Evolutionary conservation across 257 asterid genomes (phyloP), one percentile per base, ranked within the genome.

Genomic region (Forsythia suspensa): DNA sequence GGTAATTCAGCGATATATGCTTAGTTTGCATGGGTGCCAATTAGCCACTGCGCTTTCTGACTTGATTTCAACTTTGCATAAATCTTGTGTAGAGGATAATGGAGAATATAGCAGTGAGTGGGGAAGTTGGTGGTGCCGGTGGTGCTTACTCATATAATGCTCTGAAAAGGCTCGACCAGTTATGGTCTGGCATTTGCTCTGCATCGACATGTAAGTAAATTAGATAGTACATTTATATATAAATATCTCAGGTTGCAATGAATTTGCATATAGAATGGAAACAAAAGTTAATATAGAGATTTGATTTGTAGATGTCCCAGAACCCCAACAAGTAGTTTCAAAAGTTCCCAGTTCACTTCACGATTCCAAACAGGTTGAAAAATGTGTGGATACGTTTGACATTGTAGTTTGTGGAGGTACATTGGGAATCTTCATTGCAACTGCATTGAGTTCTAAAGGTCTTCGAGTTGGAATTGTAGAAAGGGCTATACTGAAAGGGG

Each of bases 61-160:
- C 65, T 15, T 29, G 34, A 57, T 65, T 63, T 69, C 5, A 34
- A 65, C 13, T 44, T 61, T 79, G 42, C 63, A 12, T 68, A 18
- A 21, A 24, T n/a, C 29, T 70, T 1, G 12, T 8, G 8, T 77
- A 93, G 99, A 95, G 91, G 90, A 95, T 95, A 85, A 95, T 95
- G 98, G 98, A 95, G 85, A 90, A 88, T 68, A 80, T 93, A 75
- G 85, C 97, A 46, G 90, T 78, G 16, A 90, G 92, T 81, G 96
- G 91, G 16, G 98, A 93, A 82, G 99, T 86, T 72, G 99, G 98
- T 71, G 99, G 98, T 68, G 99, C 99, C 48, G 99, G 99, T 78
- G 98, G 99, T 73, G 88, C 92, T 41, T 90, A 92, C 79, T 92
- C 99, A 9, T 95, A 92, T 52, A 85, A 70, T 81, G 95, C 98